Percentiles rank a stretch among this genome's conserved stretches.
Evolutionary conservation across 441 rosid species (phyloP).

Genomic region (Geranium incanum): DNA sequence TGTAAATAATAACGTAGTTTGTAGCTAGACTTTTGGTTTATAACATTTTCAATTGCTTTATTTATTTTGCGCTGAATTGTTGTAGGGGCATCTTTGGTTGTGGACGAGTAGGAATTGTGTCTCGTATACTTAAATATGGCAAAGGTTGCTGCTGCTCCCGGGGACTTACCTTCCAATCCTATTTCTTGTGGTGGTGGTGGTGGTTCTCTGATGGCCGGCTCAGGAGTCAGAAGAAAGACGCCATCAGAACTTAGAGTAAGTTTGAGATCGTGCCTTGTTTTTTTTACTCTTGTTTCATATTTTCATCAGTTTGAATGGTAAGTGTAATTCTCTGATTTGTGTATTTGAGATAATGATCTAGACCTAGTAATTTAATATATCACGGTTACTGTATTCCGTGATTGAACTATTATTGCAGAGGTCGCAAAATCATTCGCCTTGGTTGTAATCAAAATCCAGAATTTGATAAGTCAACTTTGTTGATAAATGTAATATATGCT

Average conservation of each 20-base stretch:
- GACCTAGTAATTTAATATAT: not conserved
- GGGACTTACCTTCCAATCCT: constrained; percentile 33
- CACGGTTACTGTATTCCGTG: not conserved
- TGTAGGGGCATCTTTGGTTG: constrained; percentile 19
- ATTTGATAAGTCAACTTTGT: not conserved
- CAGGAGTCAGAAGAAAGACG: constrained; percentile 52
- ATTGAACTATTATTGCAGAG: too few relatives aligned
- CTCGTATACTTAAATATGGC: constrained; percentile 37
- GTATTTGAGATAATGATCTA: not conserved
- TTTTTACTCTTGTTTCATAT: not conserved
- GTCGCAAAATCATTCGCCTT: too few relatives aligned
- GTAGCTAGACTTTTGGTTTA: not conserved
- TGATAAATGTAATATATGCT: not conserved
- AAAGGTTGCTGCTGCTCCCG: constrained; percentile 56
- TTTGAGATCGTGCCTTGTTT: constrained; percentile 6
- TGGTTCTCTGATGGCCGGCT: constrained; percentile 27
- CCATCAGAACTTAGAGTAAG: constrained; percentile 71
- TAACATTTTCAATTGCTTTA: not conserved
- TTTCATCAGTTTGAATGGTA: not conserved
- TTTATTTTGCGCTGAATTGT: not conserved
- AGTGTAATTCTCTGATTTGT: not conserved
- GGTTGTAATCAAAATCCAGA: not conserved
- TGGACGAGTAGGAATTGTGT: constrained; percentile 13
- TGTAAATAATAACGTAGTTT: not conserved
- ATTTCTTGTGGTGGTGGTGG: constrained; percentile 51